Conservation (phyloP, 352 stramenopile genomes). For the Phytophthora sojae region DNA sequence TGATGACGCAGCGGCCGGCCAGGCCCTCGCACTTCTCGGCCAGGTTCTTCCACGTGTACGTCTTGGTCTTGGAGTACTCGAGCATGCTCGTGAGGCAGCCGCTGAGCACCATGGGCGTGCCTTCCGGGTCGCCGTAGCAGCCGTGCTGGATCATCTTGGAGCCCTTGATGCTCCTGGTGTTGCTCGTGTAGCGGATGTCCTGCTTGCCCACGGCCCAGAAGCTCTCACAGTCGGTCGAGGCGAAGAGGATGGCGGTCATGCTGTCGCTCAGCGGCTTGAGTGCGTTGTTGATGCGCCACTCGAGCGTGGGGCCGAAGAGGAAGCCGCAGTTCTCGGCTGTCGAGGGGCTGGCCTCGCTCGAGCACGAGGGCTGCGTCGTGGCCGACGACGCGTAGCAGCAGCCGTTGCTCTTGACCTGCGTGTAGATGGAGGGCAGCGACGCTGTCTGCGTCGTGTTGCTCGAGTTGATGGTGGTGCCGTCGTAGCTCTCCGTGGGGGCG, state of each 20-base stretch:
- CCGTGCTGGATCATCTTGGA: conserved; percentile 87
- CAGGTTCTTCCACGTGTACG: conserved; percentile 86
- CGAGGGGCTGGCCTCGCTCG: conserved; percentile 62
- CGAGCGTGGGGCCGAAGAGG: conserved; percentile 83
- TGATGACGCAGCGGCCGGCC: conserved; percentile 82
- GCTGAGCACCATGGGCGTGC: conserved; percentile 75
- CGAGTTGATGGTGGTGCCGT: conserved; percentile 82
- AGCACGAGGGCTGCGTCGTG: conserved; percentile 68
- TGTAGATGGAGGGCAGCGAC: conserved; percentile 80
- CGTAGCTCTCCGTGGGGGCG: conserved; percentile 69
- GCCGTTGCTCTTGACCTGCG: conserved; percentile 66
- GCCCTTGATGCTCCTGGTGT: conserved; percentile 75
- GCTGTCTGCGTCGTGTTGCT: conserved; percentile 79
- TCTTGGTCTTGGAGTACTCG: conserved; percentile 80
- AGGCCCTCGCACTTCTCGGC: conserved; percentile 83
- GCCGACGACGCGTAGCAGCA: conserved; percentile 82
- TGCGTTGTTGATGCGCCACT: conserved; percentile 81
- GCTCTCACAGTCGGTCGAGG: conserved; percentile 85
- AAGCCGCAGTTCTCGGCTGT: conserved; percentile 82
- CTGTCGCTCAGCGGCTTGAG: conserved; percentile 53
- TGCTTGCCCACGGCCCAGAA: conserved; percentile 88
- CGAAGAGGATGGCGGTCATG: conserved; percentile 80
- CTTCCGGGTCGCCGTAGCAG: conserved; percentile 75
- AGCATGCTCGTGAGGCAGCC: conserved; percentile 83
- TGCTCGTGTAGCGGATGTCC: conserved; percentile 75